Evolutionary conservation across 1,139 yeast species (phyloP).

Genomic region (Yamadazyma membranifaciens): DNA sequence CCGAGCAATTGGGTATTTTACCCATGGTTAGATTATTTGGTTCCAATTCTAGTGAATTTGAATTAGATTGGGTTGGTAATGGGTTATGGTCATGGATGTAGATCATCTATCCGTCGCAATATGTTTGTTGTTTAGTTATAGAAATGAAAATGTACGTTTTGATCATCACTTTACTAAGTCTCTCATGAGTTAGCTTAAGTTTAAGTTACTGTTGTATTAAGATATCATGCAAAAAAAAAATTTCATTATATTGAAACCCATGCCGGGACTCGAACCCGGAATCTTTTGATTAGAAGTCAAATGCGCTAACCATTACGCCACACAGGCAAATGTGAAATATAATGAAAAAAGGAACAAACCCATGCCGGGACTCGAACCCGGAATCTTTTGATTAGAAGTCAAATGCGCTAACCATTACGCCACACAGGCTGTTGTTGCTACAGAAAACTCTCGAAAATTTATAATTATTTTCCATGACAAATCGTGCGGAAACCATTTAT

Average conservation of each 20-base stretch:
- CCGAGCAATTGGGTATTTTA: constrained; percentile 20
- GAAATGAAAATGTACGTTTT: neutral
- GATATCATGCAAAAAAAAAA: no score
- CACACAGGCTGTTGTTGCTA: constrained; percentile 17
- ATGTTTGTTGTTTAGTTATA: neutral
- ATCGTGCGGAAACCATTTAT: no score
- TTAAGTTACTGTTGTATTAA: neutral
- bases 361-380: constrained; percentile 27
- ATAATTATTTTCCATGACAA: no score
- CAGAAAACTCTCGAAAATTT: no score
- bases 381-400: constrained; percentile 25
- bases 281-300: constrained; percentile 48
- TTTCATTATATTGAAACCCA: no score
- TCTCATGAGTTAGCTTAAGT: neutral
- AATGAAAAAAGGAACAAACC: constrained; percentile 15
- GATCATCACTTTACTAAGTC: neutral
- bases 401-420: constrained; percentile 26
- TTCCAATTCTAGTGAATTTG: constrained; percentile 23
- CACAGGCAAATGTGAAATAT: constrained; percentile 28
- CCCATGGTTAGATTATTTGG: constrained; percentile 42
- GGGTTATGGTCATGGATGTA: constrained; percentile 26
- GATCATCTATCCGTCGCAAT: neutral
- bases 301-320: constrained; percentile 48
- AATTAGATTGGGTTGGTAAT: constrained; percentile 37
- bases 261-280: constrained; percentile 49